Percentiles rank a stretch among this genome's conserved stretches.
phyloP scores from a whole-genome alignment of 2,329 filamentous ascomycete genomes.

The Botrytis aclada region DNA sequence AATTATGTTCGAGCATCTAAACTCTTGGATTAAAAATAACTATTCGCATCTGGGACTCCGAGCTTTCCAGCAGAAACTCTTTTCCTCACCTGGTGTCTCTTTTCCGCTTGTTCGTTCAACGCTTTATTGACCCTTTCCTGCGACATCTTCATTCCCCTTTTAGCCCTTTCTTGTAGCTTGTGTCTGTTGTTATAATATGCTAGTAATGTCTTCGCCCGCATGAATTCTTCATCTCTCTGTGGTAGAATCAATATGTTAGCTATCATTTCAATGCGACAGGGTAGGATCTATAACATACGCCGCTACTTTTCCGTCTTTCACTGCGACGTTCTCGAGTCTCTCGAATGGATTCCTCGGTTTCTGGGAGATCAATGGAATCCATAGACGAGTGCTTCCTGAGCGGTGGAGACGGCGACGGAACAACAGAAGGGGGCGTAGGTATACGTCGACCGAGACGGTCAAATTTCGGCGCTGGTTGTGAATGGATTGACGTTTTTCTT shows the following conservation, averaged over 20 bases:
- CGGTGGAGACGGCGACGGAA: not conserved
- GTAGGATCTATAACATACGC: not conserved
- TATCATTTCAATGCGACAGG: not conserved
- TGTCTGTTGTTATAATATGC: constrained; percentile 13
- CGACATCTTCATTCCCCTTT: not conserved
- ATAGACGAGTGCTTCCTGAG: not conserved
- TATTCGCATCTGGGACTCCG: not conserved
- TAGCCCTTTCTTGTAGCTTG: not conserved
- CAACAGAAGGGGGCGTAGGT: not conserved
- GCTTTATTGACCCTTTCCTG: constrained; percentile 15
- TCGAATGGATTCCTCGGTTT: constrained; percentile 4
- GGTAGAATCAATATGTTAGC: not conserved
- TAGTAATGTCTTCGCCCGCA: constrained; percentile 13
- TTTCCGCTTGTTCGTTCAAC: constrained; percentile 5
- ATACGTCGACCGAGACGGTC: constrained; percentile 12
- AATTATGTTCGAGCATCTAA: not conserved
- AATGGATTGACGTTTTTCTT: constrained; percentile 8
- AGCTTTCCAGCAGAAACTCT: not conserved
- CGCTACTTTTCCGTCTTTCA: not conserved
- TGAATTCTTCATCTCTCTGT: constrained; percentile 5
- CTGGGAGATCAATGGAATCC: not conserved
- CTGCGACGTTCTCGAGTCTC: not conserved
- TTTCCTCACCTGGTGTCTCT: not conserved
- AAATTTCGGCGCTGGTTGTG: not conserved
- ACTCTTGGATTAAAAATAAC: not conserved